Conservation (phyloP, 345 rosid species). For the Brassica juncea region DNA sequence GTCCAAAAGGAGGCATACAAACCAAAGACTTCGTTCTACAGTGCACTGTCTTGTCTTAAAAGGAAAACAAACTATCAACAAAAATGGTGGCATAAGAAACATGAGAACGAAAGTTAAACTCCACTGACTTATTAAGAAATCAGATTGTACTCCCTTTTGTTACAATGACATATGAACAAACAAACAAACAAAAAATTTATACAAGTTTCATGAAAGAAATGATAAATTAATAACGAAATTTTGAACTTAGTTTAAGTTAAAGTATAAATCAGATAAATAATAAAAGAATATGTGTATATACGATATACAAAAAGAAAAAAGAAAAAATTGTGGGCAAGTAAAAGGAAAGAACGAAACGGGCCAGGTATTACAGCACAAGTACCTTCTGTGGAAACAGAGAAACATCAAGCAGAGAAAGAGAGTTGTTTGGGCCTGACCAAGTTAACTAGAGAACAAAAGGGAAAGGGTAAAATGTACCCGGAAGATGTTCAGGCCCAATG, state of each 20-base stretch:
- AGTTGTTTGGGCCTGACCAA: no score
- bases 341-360: no score
- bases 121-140: neutral
- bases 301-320: no score
- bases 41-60: neutral
- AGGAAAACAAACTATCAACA: neutral
- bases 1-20: neutral
- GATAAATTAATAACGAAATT: neutral
- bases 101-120: neutral
- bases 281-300: no score
- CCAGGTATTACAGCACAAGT: no score
- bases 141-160: neutral
- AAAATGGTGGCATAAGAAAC: neutral
- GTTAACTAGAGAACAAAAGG: no score
- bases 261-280: neutral
- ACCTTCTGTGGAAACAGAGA: no score
- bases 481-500: no score
- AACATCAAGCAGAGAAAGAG: no score
- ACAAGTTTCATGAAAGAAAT: neutral
- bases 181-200: no score
- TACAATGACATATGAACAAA: neutral
- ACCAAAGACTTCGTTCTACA: neutral
- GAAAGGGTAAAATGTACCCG: no score
- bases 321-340: no score
- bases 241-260: conserved; percentile 1